Conservation (phyloP, 208 protist genomes). For the Angomonas deanei region DNA sequence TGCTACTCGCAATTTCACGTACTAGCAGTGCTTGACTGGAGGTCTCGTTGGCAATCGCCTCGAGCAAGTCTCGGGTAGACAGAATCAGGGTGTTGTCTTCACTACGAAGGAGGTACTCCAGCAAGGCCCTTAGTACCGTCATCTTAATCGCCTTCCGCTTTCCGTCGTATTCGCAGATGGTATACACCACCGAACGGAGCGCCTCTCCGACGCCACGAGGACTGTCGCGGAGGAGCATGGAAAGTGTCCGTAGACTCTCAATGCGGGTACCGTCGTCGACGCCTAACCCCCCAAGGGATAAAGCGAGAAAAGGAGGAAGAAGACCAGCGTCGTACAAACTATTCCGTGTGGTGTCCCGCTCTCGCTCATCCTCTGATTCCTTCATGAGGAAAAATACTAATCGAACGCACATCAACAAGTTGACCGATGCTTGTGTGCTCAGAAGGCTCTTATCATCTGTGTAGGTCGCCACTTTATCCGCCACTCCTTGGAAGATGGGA, state of each 20-base stretch:
- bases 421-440: background rate
- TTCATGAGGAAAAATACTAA: conserved; percentile 42
- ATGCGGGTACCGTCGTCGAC: conserved; percentile 74
- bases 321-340: conserved; percentile 48
- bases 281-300: conserved; percentile 53
- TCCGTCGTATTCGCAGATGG: background rate
- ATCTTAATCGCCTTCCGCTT: background rate
- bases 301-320: conserved; percentile 33
- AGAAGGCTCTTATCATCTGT: background rate
- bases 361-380: conserved; percentile 25
- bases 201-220: conserved; percentile 42
- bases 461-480: background rate
- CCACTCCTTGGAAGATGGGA: conserved; percentile 26
- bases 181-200: conserved; percentile 9
- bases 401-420: background rate
- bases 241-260: conserved; percentile 59
- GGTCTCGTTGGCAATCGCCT: background rate
- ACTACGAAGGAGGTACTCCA: conserved; percentile 47
- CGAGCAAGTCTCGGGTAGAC: conserved; percentile 7
- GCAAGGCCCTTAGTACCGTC: conserved; percentile 26
- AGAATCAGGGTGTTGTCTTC: conserved; percentile 2
- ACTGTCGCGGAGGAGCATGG: conserved; percentile 30
- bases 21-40: conserved; percentile 12
- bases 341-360: conserved; percentile 15
- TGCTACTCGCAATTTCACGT: conserved; percentile 9